Evolutionary conservation across 495 filamentous ascomycete genomes (phyloP).

Genomic region (Lasiosphaeria ovina): DNA sequence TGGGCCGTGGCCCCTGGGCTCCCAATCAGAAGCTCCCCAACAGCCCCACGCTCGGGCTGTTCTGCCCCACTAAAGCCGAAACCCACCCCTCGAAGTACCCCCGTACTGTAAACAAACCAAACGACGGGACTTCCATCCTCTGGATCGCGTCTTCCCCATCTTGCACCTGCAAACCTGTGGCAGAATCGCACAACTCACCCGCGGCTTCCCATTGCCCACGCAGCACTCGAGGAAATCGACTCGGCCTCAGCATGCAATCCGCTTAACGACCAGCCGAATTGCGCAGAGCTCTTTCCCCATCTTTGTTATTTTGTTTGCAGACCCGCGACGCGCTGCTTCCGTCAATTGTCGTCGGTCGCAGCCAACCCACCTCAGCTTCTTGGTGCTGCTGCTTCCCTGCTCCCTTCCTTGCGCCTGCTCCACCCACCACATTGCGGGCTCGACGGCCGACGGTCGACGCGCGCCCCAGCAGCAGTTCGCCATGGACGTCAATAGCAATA

Average conservation of each 20-base stretch:
- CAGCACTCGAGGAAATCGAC: neutral
- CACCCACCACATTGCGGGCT: slow-evolving; percentile 16
- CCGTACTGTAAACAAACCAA: neutral
- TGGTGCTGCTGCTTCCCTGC: neutral
- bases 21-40: neutral
- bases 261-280: neutral
- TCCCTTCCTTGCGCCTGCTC: neutral
- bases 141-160: slow-evolving; percentile 1
- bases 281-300: neutral
- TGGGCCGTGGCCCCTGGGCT: neutral
- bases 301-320: neutral
- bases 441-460: slow-evolving; percentile 6
- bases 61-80: neutral
- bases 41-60: neutral
- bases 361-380: neutral
- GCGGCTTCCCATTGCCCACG: neutral
- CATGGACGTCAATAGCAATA: slow-evolving; percentile 38
- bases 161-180: neutral
- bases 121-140: neutral
- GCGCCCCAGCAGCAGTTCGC: slow-evolving; percentile 18
- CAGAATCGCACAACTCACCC: neutral
- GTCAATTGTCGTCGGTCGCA: neutral
- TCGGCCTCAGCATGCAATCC: neutral
- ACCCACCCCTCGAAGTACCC: neutral
- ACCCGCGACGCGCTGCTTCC: neutral